phyloP scores from a whole-genome alignment of 768 basidiomycete genomes.

The Boletus bicolor region DNA sequence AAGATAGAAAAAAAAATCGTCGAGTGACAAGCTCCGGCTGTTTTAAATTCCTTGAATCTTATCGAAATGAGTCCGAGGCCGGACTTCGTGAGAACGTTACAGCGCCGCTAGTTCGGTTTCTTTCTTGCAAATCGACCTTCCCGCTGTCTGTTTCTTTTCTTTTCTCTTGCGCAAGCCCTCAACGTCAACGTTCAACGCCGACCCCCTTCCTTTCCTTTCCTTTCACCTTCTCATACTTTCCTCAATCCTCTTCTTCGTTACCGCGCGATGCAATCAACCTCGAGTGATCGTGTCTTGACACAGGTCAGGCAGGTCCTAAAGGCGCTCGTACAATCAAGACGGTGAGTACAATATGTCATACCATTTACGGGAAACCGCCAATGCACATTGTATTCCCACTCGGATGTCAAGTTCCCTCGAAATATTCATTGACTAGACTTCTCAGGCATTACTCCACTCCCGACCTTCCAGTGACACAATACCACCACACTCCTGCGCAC shows the following conservation, averaged over 20 bases:
- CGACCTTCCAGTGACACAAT: conserved; percentile 11
- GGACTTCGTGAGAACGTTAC: conserved; percentile 6
- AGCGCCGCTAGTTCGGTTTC: neutral
- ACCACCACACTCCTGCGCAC: conserved; percentile 30
- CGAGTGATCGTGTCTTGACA: conserved; percentile 13
- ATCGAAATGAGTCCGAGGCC: neutral
- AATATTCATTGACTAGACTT: conserved; percentile 1
- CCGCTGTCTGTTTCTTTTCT: neutral
- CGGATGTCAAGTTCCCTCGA: neutral
- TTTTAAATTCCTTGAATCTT: neutral
- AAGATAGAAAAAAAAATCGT: neutral
- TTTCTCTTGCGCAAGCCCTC: neutral
- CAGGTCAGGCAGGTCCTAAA: conserved; percentile 18
- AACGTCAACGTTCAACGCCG: neutral
- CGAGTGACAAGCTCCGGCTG: neutral
- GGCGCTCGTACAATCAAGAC: conserved; percentile 16
- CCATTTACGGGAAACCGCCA: neutral
- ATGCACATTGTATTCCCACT: neutral
- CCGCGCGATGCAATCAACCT: conserved; percentile 14
- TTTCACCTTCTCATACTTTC: neutral
- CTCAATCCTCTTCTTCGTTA: neutral
- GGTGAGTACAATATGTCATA: conserved; percentile 12
- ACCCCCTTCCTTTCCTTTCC: neutral
- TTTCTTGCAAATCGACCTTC: neutral
- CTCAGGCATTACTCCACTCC: conserved; percentile 7